Percentiles rank a stretch among this genome's conserved stretches.
Evolutionary conservation across 164 flowering plant species (phyloP).

Genomic region (Berberis thunbergii): DNA sequence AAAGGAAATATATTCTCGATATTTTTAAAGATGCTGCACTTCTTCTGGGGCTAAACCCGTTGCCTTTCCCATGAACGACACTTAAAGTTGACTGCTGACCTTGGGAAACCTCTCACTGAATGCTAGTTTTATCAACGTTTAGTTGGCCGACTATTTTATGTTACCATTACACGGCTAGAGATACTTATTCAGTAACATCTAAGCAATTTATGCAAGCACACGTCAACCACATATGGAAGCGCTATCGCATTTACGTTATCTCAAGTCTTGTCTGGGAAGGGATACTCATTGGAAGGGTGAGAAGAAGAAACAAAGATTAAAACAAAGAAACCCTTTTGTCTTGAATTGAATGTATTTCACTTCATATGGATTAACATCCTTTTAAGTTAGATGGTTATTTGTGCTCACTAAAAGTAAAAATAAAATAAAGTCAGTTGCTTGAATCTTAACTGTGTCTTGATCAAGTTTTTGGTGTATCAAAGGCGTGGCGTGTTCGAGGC

Average conservation of each 20-base stretch:
- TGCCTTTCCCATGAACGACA: neutral
- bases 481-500: no score
- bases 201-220: conserved; percentile 11
- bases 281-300: neutral
- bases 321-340: no score
- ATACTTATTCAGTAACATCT: conserved; percentile 4
- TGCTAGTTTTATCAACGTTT: neutral
- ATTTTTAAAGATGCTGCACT: neutral
- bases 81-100: neutral
- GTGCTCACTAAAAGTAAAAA: no score
- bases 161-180: conserved; percentile 1
- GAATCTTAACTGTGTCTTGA: no score
- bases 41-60: neutral
- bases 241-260: neutral
- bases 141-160: neutral
- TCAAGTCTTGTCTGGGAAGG: neutral
- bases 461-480: no score
- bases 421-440: no score
- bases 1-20: neutral
- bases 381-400: no score
- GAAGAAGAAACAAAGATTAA: no score
- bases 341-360: no score
- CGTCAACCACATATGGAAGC: neutral
- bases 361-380: no score
- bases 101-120: neutral